A percentile compares a stretch with the other conserved stretches of the same genome.
These are phyloP conservation scores for Fusarium secorum DNA, from an alignment of 2,329 filamentous ascomycete genomes.

Conservation along the genomic window DNA sequence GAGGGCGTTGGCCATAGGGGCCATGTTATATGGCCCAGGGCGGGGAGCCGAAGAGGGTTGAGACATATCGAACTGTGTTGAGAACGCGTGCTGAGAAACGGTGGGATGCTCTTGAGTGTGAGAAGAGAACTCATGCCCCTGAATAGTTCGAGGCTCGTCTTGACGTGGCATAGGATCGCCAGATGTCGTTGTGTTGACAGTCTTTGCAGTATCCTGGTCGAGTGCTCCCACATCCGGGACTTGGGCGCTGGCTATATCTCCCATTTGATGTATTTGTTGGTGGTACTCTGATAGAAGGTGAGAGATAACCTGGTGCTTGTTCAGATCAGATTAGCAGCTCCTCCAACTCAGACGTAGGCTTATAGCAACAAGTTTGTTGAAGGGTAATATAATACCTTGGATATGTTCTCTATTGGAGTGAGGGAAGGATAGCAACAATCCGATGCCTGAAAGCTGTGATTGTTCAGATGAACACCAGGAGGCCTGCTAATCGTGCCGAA, in stretches of 20 bases:
- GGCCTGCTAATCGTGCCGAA: slow-evolving; percentile 7
- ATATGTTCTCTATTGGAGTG: not conserved
- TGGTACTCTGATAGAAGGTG: not conserved
- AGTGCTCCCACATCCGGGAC: slow-evolving; percentile 18
- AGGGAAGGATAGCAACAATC: not conserved
- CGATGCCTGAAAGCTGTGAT: not conserved
- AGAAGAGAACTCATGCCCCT: slow-evolving; percentile 32
- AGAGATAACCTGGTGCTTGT: not conserved
- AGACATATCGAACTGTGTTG: slow-evolving; percentile 54
- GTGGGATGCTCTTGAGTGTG: slow-evolving; percentile 40
- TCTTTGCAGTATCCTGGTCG: slow-evolving; percentile 14
- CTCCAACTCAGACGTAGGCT: not conserved
- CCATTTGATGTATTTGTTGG: slow-evolving; percentile 27
- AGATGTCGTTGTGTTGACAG: slow-evolving; percentile 4
- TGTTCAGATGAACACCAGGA: not conserved
- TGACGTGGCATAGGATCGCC: slow-evolving; percentile 5
- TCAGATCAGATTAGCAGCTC: slow-evolving; percentile 9
- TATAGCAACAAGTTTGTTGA: not conserved
- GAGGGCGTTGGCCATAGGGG: slow-evolving; percentile 53
- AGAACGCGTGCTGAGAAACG: slow-evolving; percentile 51
- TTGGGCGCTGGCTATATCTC: slow-evolving; percentile 33
- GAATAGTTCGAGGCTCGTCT: slow-evolving; percentile 22
- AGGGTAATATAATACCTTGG: slow-evolving; percentile 6
- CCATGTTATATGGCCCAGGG: slow-evolving; percentile 57
- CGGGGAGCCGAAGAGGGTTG: slow-evolving; percentile 34